These are phyloP conservation scores for Raffaelea deltoideospora DNA, from an alignment of 2,329 filamentous ascomycete genomes.

Conservation along the genomic window DNA sequence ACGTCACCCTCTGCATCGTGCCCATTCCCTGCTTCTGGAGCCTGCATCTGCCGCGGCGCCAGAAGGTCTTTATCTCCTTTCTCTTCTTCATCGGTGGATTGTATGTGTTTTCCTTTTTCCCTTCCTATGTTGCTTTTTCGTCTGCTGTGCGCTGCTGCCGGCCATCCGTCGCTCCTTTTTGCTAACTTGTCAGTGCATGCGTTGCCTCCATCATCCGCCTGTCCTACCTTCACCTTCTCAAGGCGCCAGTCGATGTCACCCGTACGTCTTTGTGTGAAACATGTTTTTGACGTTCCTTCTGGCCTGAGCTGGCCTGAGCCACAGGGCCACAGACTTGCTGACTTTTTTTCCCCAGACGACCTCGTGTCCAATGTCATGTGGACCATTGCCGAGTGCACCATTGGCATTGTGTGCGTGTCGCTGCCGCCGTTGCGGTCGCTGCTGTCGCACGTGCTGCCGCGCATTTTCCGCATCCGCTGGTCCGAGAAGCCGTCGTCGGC, in stretches of 20 bases:
- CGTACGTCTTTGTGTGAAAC: slow-evolving; percentile 11
- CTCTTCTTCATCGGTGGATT: slow-evolving; percentile 16
- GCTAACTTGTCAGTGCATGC: slow-evolving; percentile 11
- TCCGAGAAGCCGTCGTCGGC: too few relatives aligned
- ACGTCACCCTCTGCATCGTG: slow-evolving; percentile 14
- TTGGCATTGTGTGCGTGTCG: slow-evolving; percentile 19
- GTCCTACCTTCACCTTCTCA: slow-evolving; percentile 11
- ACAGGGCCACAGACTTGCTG: too few relatives aligned
- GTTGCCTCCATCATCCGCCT: slow-evolving; percentile 12
- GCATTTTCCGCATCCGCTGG: slow-evolving; percentile 1
- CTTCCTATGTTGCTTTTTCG: neutral
- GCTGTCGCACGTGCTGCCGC: slow-evolving; percentile 5
- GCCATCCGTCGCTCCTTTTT: neutral
- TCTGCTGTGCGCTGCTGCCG: too few relatives aligned
- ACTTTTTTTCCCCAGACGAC: slow-evolving; percentile 12
- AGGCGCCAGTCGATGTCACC: slow-evolving; percentile 13
- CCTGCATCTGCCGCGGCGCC: slow-evolving; percentile 12
- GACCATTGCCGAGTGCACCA: slow-evolving; percentile 17
- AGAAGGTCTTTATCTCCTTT: slow-evolving; percentile 13
- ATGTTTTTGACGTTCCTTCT: neutral
- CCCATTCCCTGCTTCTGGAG: slow-evolving; percentile 16
- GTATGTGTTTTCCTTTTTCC: slow-evolving; percentile 10
- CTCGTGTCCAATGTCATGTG: slow-evolving; percentile 16
- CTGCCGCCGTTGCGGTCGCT: slow-evolving; percentile 15
- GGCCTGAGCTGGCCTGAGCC: neutral